These are phyloP conservation scores for Haplosporangium sp. DNA, from an alignment of 371 early-diverging fungal species.

Conservation along the genomic window DNA sequence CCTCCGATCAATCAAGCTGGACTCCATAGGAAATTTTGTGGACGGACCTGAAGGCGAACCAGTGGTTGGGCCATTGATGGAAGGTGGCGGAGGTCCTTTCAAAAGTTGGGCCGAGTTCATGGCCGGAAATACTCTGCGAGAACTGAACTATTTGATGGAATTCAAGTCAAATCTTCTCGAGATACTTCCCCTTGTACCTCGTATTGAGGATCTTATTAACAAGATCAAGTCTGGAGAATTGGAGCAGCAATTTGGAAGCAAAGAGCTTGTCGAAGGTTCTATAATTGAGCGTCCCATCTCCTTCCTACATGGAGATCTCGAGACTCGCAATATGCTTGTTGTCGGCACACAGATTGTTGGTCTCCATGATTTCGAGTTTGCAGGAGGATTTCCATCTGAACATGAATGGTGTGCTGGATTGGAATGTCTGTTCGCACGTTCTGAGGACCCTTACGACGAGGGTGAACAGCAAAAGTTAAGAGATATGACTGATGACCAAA, in stretches of 20 bases:
- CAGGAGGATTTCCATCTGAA: conserved; percentile 47
- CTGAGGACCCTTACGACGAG: conserved; percentile 42
- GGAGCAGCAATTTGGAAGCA: conserved; percentile 20
- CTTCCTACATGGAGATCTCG: conserved; percentile 46
- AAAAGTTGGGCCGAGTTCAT: conserved; percentile 34
- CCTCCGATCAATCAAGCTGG: conserved; percentile 32
- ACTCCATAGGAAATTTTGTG: conserved; percentile 37
- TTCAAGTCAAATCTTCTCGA: conserved; percentile 10
- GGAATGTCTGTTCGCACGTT: conserved; percentile 44
- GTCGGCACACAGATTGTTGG: conserved; percentile 31
- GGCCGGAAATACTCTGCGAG: conserved; percentile 25
- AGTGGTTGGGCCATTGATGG: conserved; percentile 41
- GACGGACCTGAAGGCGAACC: conserved; percentile 13
- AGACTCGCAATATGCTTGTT: conserved; percentile 43
- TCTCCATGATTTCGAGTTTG: conserved; percentile 48
- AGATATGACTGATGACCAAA: conserved; percentile 35
- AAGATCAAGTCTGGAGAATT: conserved; percentile 33
- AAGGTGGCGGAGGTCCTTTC: conserved; percentile 40
- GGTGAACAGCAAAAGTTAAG: conserved; percentile 23
- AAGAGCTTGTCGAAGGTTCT: neutral
- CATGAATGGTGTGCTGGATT: conserved; percentile 54
- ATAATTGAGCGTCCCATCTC: conserved; percentile 18
- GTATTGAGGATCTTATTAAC: conserved; percentile 23
- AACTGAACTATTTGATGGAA: conserved; percentile 9
- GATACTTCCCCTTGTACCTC: conserved; percentile 9